Evolutionary conservation across 2,329 filamentous ascomycete genomes (phyloP).

Genomic region (Trichoderma harzianum): DNA sequence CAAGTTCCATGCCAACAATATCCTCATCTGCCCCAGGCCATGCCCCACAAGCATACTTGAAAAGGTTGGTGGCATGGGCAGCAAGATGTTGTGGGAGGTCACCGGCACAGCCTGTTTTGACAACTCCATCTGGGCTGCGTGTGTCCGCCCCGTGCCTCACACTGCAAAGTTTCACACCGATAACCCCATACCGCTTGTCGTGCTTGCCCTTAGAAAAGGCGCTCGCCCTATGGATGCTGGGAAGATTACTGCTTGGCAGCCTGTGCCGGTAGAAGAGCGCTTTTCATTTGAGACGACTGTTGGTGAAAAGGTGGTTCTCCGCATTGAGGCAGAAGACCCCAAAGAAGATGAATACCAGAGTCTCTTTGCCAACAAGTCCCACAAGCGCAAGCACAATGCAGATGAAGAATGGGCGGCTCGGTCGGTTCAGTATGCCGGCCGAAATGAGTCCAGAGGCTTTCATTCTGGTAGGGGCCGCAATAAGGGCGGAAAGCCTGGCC

Average conservation of each 20-base stretch:
- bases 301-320: constrained; percentile 79
- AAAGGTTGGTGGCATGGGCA: constrained; percentile 83
- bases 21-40: constrained; percentile 80
- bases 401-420: constrained; percentile 42
- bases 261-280: constrained; percentile 65
- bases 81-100: constrained; percentile 80
- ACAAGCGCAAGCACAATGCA: constrained; percentile 57
- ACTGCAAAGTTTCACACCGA: constrained; percentile 72
- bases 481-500: constrained; percentile 34
- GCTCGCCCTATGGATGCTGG: constrained; percentile 75
- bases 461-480: constrained; percentile 41
- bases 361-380: constrained; percentile 56
- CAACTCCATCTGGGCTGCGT: constrained; percentile 82
- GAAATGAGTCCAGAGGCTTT: constrained; percentile 41
- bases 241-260: constrained; percentile 80
- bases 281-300: constrained; percentile 80
- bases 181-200: constrained; percentile 72
- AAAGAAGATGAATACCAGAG: constrained; percentile 62
- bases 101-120: constrained; percentile 72
- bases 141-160: constrained; percentile 68
- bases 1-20: constrained; percentile 81
- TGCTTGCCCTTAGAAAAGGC: constrained; percentile 74
- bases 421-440: constrained; percentile 36
- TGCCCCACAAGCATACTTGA: constrained; percentile 69
- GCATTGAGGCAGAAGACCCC: constrained; percentile 70